Evolutionary conservation across 345 rosid genomes (phyloP), one percentile per base, ranked within the genome.

Genomic region (Stellera chamaejasme): DNA sequence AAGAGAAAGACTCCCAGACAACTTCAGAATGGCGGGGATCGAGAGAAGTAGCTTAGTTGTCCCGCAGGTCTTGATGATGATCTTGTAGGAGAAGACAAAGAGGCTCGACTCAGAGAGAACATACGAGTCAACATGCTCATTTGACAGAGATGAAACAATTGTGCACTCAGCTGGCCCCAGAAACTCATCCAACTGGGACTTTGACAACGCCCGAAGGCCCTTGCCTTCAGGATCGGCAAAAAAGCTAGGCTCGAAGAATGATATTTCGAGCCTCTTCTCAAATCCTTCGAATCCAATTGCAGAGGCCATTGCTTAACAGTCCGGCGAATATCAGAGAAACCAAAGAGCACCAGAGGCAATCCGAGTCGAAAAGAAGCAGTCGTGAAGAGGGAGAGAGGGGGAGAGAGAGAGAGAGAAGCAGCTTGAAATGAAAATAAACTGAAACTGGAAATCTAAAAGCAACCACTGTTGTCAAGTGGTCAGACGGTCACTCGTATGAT

Each of bases 241-340:
- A 59, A 74, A 47, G 45, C 81, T 69, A n/a, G 82, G 79, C 74
- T 78, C 78, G 45, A 57, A 71, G 61, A 90, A 90, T 2, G 83
- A 58, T 42, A 90, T 56, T 54, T 90, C 95, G 2, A 90, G 86
- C 81, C 97, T 72, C 81, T 90, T 90, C 64, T 90, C 97, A 55
- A 60, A 90, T n/a, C 97, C 97, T 65, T 90, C 95, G 50, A 90
- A 90, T 56, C 97, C 97, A 64, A 84, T 86, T 43, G 90, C 78
- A 71, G 96, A 87, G 2, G 82, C 65, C 75, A 71, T 55, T 42
- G 88, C 66, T 67, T 74, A 70, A 10, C 55, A 55, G 58, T 13
- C 61, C 27, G 36, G 49, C 28, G 42, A 51, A 48, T 47, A 61
- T 23, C 11, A 19, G 23, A 19, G 7, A 5, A 8, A 32, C 39